A percentile compares a stretch with the other conserved stretches of the same genome.
Evolutionary conservation across 148 eudicot species (phyloP).

Genomic region (Rhododendron vialii): DNA sequence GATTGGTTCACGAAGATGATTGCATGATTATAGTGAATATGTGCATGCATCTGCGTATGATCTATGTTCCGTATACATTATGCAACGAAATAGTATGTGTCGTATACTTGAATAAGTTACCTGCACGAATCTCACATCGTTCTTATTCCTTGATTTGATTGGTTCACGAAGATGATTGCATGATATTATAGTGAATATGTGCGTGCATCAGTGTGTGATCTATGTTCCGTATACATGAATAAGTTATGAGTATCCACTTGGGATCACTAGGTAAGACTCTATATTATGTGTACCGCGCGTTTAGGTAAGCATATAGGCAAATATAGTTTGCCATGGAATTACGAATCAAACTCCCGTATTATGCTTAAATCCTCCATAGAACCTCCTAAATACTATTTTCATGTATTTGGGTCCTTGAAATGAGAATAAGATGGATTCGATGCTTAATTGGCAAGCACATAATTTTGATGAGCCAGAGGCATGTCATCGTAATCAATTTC

Average conservation of each 20-base stretch:
- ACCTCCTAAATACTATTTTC: not conserved
- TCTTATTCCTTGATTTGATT: not conserved
- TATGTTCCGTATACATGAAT: slow-evolving; percentile 6
- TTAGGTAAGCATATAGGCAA: not conserved
- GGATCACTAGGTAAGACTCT: not conserved
- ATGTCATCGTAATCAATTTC: not conserved
- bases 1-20: slow-evolving; percentile 8
- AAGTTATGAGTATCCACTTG: not conserved
- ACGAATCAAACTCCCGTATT: not conserved
- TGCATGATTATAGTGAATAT: slow-evolving; percentile 21
- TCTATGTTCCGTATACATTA: slow-evolving; percentile 3
- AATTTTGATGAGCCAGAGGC: not conserved
- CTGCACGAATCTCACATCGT: not conserved
- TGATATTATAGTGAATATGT: slow-evolving; percentile 16
- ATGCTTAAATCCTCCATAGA: not conserved
- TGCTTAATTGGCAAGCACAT: not conserved
- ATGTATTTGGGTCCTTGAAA: not conserved
- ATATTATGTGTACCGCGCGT: not conserved
- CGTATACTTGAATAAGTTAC: too few species aligned
- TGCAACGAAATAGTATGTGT: too few species aligned
- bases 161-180: slow-evolving; percentile 15
- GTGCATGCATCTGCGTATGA: slow-evolving; percentile 20
- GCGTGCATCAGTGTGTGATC: slow-evolving; percentile 24
- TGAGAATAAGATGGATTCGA: not conserved
- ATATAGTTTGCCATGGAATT: not conserved